A percentile compares a stretch with the other conserved stretches of the same genome.
Evolutionary conservation across 768 basidiomycete species (phyloP).

Genomic region (Cystobasidium onofrii): DNA sequence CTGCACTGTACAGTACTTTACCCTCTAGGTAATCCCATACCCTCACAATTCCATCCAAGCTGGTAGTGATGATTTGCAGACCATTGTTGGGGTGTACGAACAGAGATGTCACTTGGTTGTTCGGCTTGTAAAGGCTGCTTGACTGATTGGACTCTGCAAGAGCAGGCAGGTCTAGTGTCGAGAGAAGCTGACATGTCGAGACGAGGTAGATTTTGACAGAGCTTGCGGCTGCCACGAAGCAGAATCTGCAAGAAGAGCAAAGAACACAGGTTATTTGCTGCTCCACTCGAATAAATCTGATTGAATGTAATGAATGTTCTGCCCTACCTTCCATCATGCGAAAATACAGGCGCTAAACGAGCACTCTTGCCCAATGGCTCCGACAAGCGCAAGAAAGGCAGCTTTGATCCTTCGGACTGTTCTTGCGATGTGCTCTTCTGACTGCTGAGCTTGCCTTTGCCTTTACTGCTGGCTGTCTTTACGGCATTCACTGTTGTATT

Average conservation of each 20-base stretch:
- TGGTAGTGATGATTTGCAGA: slow-evolving; percentile 80
- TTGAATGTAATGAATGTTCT: slow-evolving; percentile 34
- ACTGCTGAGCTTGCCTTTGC: neutral
- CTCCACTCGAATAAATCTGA: neutral
- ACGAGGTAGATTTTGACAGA: slow-evolving; percentile 79
- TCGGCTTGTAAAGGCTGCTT: slow-evolving; percentile 41
- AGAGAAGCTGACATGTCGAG: slow-evolving; percentile 66
- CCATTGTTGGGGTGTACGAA: slow-evolving; percentile 74
- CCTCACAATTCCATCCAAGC: slow-evolving; percentile 70
- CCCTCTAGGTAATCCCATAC: slow-evolving; percentile 93
- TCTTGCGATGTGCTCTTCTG: neutral
- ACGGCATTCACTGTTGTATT: neutral
- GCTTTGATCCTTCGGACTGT: neutral
- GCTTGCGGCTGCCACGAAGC: slow-evolving; percentile 74
- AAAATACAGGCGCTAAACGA: slow-evolving; percentile 66
- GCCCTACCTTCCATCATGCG: slow-evolving; percentile 72
- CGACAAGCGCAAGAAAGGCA: slow-evolving; percentile 6
- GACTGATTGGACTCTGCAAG: slow-evolving; percentile 19
- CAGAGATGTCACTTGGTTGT: slow-evolving; percentile 59
- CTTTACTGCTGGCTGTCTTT: neutral
- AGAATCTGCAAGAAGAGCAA: slow-evolving; percentile 54
- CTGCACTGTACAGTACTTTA: slow-evolving; percentile 63
- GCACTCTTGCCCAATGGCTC: neutral
- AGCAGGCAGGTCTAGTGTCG: slow-evolving; percentile 62
- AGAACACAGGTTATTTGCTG: too few relatives aligned